phyloP scores from a whole-genome alignment of 768 basidiomycete genomes.

The Mrakia frigida region DNA sequence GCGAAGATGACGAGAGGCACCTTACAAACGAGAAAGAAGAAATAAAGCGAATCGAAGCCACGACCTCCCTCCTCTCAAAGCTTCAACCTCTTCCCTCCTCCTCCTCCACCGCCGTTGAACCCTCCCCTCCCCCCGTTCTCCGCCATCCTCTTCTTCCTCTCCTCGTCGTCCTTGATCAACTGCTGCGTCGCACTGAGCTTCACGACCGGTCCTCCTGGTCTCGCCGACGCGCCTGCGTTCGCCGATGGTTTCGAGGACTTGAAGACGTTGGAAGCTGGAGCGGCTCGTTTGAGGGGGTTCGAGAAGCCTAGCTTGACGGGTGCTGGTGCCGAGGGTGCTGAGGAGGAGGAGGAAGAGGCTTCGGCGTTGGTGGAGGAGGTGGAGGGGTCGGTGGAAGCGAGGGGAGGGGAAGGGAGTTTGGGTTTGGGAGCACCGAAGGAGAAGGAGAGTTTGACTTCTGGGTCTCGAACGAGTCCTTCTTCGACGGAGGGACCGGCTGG shows the following conservation, averaged over 20 bases:
- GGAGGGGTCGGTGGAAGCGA: constrained; percentile 12
- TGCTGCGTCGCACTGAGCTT: constrained; percentile 76
- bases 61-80: not conserved
- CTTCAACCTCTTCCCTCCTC: constrained; percentile 22
- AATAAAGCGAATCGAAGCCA: too few species aligned
- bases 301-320: constrained; percentile 35
- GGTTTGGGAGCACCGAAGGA: constrained; percentile 52
- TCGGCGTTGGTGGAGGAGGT: constrained; percentile 35
- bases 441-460: constrained; percentile 74
- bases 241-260: constrained; percentile 51
- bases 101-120: constrained; percentile 30
- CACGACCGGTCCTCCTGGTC: constrained; percentile 53
- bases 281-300: constrained; percentile 33
- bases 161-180: constrained; percentile 83
- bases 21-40: too few species aligned
- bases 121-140: constrained; percentile 19
- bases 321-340: constrained; percentile 28
- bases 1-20: too few species aligned
- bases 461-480: constrained; percentile 55
- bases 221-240: constrained; percentile 8
- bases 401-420: constrained; percentile 24
- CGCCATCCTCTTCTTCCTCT: constrained; percentile 63
- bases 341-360: constrained; percentile 35
- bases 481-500: not conserved
- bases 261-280: constrained; percentile 52